phyloP scores from a whole-genome alignment of 768 basidiomycete species.

The Mycena alexandri region DNA sequence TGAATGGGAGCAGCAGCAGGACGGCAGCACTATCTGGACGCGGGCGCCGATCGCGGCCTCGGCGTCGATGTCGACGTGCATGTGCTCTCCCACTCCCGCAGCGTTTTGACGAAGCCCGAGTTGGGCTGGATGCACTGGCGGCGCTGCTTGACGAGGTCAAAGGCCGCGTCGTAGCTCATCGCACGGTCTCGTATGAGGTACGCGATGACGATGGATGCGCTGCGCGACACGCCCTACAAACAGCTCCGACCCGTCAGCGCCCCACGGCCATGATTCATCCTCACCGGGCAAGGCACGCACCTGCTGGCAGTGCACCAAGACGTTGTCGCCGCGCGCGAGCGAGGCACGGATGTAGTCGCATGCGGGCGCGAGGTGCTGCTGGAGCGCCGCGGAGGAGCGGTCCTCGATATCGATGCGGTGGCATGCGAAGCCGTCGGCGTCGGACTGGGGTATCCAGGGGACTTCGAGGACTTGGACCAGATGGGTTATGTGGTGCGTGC shows the following conservation, averaged over 20 bases:
- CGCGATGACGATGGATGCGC: constrained; percentile 67
- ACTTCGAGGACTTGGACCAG: constrained; percentile 77
- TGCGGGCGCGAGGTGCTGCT: constrained; percentile 60
- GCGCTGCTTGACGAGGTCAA: constrained; percentile 57
- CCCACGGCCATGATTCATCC: neutral
- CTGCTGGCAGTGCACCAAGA: constrained; percentile 70
- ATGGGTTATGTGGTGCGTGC: constrained; percentile 63
- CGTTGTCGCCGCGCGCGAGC: constrained; percentile 56
- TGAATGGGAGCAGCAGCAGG: neutral
- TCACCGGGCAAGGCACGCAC: constrained; percentile 42
- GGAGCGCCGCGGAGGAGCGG: constrained; percentile 57
- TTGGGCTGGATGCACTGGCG: constrained; percentile 66
- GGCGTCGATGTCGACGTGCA: neutral
- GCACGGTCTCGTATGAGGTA: constrained; percentile 65
- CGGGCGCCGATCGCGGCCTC: neutral
- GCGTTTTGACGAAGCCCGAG: constrained; percentile 58
- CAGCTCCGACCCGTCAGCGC: neutral
- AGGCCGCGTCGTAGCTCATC: constrained; percentile 64
- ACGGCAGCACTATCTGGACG: neutral
- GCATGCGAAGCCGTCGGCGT: constrained; percentile 39
- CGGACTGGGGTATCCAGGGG: constrained; percentile 65
- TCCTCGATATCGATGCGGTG: constrained; percentile 64
- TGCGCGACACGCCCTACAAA: constrained; percentile 63
- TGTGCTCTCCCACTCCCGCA: constrained; percentile 51
- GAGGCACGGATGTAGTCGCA: constrained; percentile 62